These are phyloP conservation scores for Phytophthora vignae DNA, from an alignment of 352 stramenopile genomes.

Conservation along the genomic window DNA sequence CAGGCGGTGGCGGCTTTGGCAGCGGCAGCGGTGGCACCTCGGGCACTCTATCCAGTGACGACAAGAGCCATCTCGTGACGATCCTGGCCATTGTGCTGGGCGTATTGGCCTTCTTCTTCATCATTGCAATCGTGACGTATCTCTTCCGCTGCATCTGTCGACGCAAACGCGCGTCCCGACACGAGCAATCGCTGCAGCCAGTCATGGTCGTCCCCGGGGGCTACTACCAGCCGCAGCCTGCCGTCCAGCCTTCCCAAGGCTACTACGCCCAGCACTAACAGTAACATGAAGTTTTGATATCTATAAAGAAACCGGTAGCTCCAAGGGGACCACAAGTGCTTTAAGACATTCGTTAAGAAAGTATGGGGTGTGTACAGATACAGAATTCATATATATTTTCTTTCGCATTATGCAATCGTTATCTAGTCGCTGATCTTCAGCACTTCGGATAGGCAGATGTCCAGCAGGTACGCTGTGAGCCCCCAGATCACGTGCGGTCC, in stretches of 20 bases:
- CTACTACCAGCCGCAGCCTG: slow-evolving; percentile 41
- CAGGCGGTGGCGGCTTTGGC: slow-evolving; percentile 35
- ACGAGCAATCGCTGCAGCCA: slow-evolving; percentile 38
- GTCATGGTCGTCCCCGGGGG: slow-evolving; percentile 41
- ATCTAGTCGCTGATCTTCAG: slow-evolving; percentile 48
- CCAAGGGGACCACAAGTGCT: neutral
- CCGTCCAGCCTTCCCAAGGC: slow-evolving; percentile 38
- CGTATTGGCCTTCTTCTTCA: slow-evolving; percentile 48
- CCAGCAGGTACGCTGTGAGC: slow-evolving; percentile 96
- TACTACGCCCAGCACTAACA: slow-evolving; percentile 41
- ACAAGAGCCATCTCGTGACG: slow-evolving; percentile 38
- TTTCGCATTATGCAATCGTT: slow-evolving; percentile 12
- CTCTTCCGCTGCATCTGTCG: slow-evolving; percentile 38
- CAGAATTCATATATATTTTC: slow-evolving; percentile 23
- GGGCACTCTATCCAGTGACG: slow-evolving; percentile 22
- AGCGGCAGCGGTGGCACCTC: slow-evolving; percentile 25
- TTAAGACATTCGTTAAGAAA: too few relatives aligned
- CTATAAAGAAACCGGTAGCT: slow-evolving; percentile 31
- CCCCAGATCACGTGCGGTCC: slow-evolving; percentile 97
- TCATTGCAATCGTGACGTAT: slow-evolving; percentile 41
- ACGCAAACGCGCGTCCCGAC: slow-evolving; percentile 32
- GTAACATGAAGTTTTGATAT: slow-evolving; percentile 31
- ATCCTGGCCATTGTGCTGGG: slow-evolving; percentile 49
- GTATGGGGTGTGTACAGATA: too few relatives aligned
- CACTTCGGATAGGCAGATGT: slow-evolving; percentile 86